Percentiles rank a stretch among this genome's conserved stretches.
phyloP scores from a whole-genome alignment of 2,329 filamentous ascomycete species.

The Penicillium nordicum region DNA sequence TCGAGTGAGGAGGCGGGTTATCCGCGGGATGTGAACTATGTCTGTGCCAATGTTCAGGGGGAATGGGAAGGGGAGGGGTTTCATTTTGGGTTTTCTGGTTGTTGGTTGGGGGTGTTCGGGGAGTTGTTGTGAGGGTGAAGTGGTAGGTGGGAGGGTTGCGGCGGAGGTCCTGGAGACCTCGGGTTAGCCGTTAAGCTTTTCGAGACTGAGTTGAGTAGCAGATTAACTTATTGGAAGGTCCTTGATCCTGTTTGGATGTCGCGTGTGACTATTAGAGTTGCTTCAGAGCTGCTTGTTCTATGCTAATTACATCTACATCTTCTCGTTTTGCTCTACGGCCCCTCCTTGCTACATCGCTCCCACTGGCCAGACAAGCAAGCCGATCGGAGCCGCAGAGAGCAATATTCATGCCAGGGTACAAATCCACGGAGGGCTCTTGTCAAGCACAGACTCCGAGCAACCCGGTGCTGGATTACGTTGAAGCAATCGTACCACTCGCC shows the following conservation, averaged over 20 bases:
- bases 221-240: neutral
- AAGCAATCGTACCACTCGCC: neutral
- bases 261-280: neutral
- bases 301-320: neutral
- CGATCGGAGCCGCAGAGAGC: neutral
- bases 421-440: neutral
- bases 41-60: constrained; percentile 71
- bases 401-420: neutral
- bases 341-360: neutral
- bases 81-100: constrained; percentile 26
- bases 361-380: neutral
- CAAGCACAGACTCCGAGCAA: neutral
- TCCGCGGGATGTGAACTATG: constrained; percentile 67
- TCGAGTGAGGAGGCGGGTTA: constrained; percentile 56
- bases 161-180: neutral
- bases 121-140: neutral
- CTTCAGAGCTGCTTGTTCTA: neutral
- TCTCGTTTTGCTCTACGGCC: neutral
- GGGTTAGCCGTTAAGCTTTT: neutral
- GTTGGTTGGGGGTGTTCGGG: neutral
- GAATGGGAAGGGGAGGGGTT: constrained; percentile 55
- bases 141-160: neutral
- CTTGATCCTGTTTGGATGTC: neutral
- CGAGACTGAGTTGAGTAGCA: neutral
- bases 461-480: neutral